A percentile compares a stretch with the other conserved stretches of the same genome.
Conservation (phyloP, 345 rosid genomes). For the Sisymbrium altissimum region DNA sequence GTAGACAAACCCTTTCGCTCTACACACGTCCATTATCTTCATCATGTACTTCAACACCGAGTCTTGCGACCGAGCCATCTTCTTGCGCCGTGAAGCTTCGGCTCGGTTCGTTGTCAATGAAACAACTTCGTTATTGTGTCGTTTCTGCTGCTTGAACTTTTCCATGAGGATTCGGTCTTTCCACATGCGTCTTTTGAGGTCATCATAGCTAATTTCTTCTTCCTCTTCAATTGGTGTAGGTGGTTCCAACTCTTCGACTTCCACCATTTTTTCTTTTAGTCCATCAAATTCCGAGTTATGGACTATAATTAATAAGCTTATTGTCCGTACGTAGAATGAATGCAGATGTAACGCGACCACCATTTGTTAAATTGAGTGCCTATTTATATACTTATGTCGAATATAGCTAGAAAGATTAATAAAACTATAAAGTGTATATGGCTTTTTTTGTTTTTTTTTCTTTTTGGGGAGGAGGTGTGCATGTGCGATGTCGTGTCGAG, state of each 20-base stretch:
- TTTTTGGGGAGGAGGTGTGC: not conserved
- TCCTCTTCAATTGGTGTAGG: not conserved
- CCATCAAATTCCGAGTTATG: not conserved
- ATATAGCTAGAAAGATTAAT: no score
- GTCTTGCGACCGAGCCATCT: conserved; percentile 53
- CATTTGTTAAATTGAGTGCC: not conserved
- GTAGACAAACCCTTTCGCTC: conserved; percentile 56
- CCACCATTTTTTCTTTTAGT: conserved; percentile 19
- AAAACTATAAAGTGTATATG: no score
- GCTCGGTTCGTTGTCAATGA: conserved; percentile 43
- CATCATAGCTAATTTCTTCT: conserved; percentile 46
- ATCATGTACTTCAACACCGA: conserved; percentile 66
- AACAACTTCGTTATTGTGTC: not conserved
- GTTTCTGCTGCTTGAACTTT: conserved; percentile 37
- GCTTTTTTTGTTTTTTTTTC: not conserved
- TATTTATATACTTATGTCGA: not conserved
- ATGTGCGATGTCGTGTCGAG: conserved; percentile 25
- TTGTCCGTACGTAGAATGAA: no score
- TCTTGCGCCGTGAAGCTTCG: conserved; percentile 33
- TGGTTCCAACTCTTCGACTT: conserved; percentile 29
- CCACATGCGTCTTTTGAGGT: conserved; percentile 64
- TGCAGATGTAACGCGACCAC: not conserved
- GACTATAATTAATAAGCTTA: not conserved
- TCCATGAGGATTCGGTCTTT: conserved; percentile 49
- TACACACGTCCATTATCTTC: conserved; percentile 75